Percentiles rank a stretch among this genome's conserved stretches.
phyloP scores from a whole-genome alignment of 495 filamentous ascomycete genomes.

The Cenococcum geophilum region DNA sequence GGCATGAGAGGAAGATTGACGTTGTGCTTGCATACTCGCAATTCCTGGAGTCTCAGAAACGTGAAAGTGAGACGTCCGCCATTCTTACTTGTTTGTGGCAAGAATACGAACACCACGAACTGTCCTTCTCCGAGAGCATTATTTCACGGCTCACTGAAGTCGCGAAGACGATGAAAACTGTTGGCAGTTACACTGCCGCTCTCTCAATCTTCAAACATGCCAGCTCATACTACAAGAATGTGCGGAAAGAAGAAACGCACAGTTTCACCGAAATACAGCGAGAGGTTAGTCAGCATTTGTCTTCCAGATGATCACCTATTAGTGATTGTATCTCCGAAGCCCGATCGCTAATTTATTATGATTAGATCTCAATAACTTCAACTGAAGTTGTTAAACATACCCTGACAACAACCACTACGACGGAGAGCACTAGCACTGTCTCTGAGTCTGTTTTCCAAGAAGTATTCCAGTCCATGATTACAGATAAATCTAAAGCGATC shows the following conservation, averaged over 20 bases:
- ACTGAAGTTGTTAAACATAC: constrained; percentile 18
- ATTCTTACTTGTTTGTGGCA: constrained; percentile 16
- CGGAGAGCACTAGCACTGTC: neutral
- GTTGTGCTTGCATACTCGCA: constrained; percentile 11
- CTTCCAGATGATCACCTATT: neutral
- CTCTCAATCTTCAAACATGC: constrained; percentile 18
- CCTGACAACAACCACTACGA: constrained; percentile 4
- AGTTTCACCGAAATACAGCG: constrained; percentile 7
- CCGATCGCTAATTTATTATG: neutral
- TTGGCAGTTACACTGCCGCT: constrained; percentile 12
- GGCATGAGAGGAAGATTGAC: constrained; percentile 21
- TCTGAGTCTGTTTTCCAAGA: constrained; percentile 12
- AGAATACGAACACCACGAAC: constrained; percentile 19
- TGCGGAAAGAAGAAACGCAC: constrained; percentile 14
- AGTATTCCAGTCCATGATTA: constrained; percentile 17
- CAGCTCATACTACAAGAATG: constrained; percentile 14
- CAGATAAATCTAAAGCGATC: constrained; percentile 8
- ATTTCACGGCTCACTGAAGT: constrained; percentile 5
- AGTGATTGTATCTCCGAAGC: too few species aligned
- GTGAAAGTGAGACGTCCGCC: constrained; percentile 8
- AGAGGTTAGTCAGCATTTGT: constrained; percentile 17
- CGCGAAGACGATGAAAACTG: constrained; percentile 15
- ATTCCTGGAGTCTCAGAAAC: constrained; percentile 16
- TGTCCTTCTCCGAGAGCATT: constrained; percentile 17
- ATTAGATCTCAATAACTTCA: constrained; percentile 12